Evolutionary conservation across 1,139 yeast species (phyloP), one percentile per base, ranked within the genome.

Genomic region (Neolecta irregularis): DNA sequence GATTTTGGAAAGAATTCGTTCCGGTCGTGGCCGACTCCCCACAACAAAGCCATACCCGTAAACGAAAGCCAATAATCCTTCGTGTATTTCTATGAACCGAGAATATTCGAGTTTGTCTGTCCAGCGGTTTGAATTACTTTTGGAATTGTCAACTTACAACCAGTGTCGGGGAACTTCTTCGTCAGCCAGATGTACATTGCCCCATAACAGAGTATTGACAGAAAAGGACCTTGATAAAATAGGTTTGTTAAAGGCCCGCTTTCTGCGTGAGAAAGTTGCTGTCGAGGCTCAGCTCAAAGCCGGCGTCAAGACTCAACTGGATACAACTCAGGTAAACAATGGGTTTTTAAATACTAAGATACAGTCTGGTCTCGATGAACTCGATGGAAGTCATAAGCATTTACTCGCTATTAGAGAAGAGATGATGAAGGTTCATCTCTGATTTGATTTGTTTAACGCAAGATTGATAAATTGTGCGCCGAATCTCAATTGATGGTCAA

Each of bases 221-320:
- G 35, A 40, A 3, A 45, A 44, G 44, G 79, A 75, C 46, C 60
- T 76, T 40, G 69, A 63, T 35, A 73, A 72, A 48, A 64, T 74
- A 8, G 55, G 62, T 6, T 54, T 61, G 1, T 57, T 74, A 26
- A 67, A 69, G 41, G 74, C 67, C 44, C 79, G 74, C 46, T 63
- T 80, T 38, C 48, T 57, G 30, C 69, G 78, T 43, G 91, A 80
- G 49, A 77, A 76, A 51, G 65, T 76, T 1, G 66, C 77, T 1
- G 58, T 78, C n/a, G 93, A 80, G 46, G 61, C 70, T 38, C 78
- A 77, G 50, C 61, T 80, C 40, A 69, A 69, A 46, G 61, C 74
- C 26, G 73, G 74, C 29, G 72, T 79, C 2, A 69, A 69, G 47
- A 55, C 62, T 3, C 83, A 74, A 47, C 65, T 72, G 39, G 70